Percentiles rank a stretch among this genome's conserved stretches.
phyloP scores from a whole-genome alignment of 2,329 filamentous ascomycete species.

The Hansfordia pulvinata region DNA sequence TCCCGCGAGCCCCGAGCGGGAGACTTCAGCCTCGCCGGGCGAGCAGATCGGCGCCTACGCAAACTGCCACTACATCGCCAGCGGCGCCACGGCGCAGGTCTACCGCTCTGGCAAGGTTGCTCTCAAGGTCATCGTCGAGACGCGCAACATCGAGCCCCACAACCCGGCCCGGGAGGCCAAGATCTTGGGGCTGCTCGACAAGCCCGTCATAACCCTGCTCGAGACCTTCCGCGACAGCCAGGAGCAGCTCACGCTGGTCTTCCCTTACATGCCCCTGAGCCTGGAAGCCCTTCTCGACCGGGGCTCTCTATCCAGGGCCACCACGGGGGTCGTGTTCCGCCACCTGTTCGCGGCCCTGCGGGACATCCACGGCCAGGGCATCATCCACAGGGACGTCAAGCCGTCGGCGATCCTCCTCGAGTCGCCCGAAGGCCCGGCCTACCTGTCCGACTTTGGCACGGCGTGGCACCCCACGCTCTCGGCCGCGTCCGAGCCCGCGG shows the following conservation, averaged over 20 bases:
- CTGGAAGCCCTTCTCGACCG: slow-evolving; percentile 53
- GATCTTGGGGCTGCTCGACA: slow-evolving; percentile 48
- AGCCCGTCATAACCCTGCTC: slow-evolving; percentile 50
- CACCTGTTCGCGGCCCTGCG: slow-evolving; percentile 60
- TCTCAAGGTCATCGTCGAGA: slow-evolving; percentile 74
- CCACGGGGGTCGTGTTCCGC: slow-evolving; percentile 33
- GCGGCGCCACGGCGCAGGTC: slow-evolving; percentile 70
- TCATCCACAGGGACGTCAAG: slow-evolving; percentile 91
- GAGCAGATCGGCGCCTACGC: slow-evolving; percentile 38
- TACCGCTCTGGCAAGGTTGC: slow-evolving; percentile 57
- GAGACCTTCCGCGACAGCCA: slow-evolving; percentile 61
- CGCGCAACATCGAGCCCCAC: slow-evolving; percentile 64
- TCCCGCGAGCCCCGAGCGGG: slow-evolving; percentile 1
- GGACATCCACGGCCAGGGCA: slow-evolving; percentile 58
- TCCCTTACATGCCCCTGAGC: slow-evolving; percentile 70
- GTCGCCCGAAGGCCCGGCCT: slow-evolving; percentile 55
- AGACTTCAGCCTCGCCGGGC: slow-evolving; percentile 14
- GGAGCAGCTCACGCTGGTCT: slow-evolving; percentile 63
- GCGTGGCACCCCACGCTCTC: slow-evolving; percentile 59
- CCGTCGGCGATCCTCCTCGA: slow-evolving; percentile 75
- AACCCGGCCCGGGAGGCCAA: slow-evolving; percentile 68
- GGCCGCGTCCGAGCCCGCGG: slow-evolving; percentile 44
- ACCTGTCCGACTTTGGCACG: slow-evolving; percentile 84
- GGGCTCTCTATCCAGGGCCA: slow-evolving; percentile 18
- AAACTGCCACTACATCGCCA: slow-evolving; percentile 39